A percentile compares a stretch with the other conserved stretches of the same genome.
phyloP scores from a whole-genome alignment of 371 early-diverging fungal genomes.

The Mucor plumbeus region DNA sequence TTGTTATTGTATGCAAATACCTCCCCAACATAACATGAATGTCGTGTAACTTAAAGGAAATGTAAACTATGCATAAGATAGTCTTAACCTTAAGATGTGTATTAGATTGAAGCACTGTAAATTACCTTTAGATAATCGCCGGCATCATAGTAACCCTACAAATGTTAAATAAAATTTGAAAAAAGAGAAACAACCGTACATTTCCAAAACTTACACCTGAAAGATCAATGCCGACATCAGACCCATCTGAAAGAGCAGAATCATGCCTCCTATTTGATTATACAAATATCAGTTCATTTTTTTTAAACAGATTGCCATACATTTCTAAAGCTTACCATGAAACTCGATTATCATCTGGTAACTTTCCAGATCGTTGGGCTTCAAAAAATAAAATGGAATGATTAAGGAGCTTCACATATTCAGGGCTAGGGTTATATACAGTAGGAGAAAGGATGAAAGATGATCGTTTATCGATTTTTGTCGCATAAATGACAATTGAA shows the following conservation, averaged over 20 bases:
- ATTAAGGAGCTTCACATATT: conserved; percentile 32
- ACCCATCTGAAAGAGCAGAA: conserved; percentile 57
- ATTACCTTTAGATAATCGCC: conserved; percentile 35
- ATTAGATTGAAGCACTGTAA: neutral
- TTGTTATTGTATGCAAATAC: conserved; percentile 12
- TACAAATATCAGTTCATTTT: neutral
- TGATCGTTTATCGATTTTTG: neutral
- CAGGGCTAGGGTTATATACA: conserved; percentile 15
- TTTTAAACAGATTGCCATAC: neutral
- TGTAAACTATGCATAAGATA: conserved; percentile 46
- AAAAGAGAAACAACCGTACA: neutral
- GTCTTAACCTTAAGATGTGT: neutral
- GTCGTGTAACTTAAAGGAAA: conserved; percentile 60
- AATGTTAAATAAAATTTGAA: neutral
- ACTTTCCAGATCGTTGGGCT: conserved; percentile 59
- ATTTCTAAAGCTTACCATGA: conserved; percentile 37
- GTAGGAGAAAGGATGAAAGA: conserved; percentile 5
- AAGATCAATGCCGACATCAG: conserved; percentile 46
- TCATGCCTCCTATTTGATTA: conserved; percentile 49
- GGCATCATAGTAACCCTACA: conserved; percentile 49
- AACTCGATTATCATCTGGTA: conserved; percentile 53
- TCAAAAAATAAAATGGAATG: conserved; percentile 60
- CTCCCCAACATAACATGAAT: conserved; percentile 64
- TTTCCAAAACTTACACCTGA: conserved; percentile 35
- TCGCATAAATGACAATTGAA: neutral